Evolutionary conservation across 805 yeast species (phyloP), one percentile per base, ranked within the genome.

Genomic region (Pichia phayaonensis): DNA sequence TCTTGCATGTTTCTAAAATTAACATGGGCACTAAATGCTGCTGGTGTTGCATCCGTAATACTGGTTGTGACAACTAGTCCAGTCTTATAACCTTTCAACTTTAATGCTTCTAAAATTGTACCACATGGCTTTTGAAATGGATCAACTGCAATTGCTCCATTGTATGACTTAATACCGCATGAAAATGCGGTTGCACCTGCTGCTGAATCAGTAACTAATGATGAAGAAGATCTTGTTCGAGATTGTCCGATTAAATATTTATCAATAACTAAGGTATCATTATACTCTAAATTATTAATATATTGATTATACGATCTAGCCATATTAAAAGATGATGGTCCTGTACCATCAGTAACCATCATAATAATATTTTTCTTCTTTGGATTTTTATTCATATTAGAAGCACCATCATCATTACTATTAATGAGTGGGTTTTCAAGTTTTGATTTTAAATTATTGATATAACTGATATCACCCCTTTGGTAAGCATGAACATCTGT

Each of bases 141-240:
- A 53, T 77, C 76, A 16, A 90, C 96, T n/a, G 89, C 95, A 64
- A 90, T 86, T 13, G 96, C 97, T 16, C 95, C 94, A 64, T 90
- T 90, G 68, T 87, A 89, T 6, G 90, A 72, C 70, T 90, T 90
- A 59, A 81, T 61, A 7, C 82, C 92, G 66, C 96, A 88, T 0
- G 95, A 75, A 61, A 90, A 90, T 1, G 96, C 97, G 15, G 96
- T 89, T 16, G 97, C 98, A 16, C 97, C 97, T 2, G 98, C 98
- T 12, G 98, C 98, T 27, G 96, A 86, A 65, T 90, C 98, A 0
- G 98, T 90, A 53, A 90, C 79, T 59, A 86, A 72, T 1, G 95
- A 85, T 55, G 75, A 72, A 24, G 80, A 79, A 18, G 96, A 86
- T 54, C 90, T 75, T 0, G 98, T 90, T 58, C 97, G 76, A 10